phyloP scores from a whole-genome alignment of 2,329 filamentous ascomycete species.

The Hirsutella rhossiliensis region DNA sequence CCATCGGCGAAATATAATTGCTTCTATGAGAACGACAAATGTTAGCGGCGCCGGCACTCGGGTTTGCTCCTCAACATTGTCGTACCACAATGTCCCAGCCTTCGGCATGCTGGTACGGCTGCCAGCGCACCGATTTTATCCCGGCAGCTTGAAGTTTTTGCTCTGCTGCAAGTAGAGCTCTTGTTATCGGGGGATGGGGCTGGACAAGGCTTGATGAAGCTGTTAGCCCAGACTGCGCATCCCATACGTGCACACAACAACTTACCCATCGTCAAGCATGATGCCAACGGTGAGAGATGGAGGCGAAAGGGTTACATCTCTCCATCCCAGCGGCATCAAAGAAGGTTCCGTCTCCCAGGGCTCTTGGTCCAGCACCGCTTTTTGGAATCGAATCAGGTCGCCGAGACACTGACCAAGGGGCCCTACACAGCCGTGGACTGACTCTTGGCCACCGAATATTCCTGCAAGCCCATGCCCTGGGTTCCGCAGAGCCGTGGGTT shows the following conservation, averaged over 20 bases:
- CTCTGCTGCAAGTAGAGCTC: background rate
- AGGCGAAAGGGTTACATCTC: background rate
- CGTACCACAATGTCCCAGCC: background rate
- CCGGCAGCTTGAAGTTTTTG: background rate
- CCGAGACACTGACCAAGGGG: background rate
- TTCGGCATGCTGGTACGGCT: background rate
- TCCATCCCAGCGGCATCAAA: background rate
- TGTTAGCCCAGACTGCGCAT: background rate
- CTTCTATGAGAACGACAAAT: background rate
- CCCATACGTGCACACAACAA: background rate
- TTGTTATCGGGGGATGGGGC: background rate
- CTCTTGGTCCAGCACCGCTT: background rate
- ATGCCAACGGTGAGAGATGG: background rate
- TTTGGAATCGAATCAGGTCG: background rate
- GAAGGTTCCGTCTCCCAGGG: background rate
- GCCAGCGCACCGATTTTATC: background rate
- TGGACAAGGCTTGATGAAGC: background rate
- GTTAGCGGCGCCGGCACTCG: background rate
- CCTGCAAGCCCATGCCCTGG: background rate
- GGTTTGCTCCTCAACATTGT: background rate
- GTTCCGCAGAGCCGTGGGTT: constrained; percentile 10
- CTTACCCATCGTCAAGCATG: background rate
- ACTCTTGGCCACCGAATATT: background rate
- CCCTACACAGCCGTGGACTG: background rate
- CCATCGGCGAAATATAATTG: background rate